phyloP scores from a whole-genome alignment of 2,329 filamentous ascomycete genomes.

The Rugonectria rugulosa region DNA sequence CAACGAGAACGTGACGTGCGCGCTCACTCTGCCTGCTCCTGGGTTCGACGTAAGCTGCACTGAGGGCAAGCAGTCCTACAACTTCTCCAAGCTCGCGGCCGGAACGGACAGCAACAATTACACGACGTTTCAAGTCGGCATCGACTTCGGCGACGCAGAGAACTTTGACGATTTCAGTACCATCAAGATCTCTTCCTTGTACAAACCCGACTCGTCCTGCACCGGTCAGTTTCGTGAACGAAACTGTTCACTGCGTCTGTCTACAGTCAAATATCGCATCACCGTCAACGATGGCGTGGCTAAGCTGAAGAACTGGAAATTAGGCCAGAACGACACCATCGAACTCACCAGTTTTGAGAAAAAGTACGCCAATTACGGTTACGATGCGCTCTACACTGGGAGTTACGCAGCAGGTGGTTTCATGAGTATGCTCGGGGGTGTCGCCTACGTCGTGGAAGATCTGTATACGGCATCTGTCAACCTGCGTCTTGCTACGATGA shows the following conservation, averaged over 20 bases:
- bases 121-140: not conserved
- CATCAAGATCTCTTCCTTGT: not conserved
- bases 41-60: not conserved
- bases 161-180: not conserved
- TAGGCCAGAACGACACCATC: conserved; percentile 8
- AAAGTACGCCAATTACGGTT: not conserved
- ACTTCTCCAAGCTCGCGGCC: not conserved
- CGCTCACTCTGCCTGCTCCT: not conserved
- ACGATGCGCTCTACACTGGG: not conserved
- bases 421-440: not conserved
- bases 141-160: not conserved
- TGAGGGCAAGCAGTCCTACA: not conserved
- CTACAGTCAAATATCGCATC: not conserved
- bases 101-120: not conserved
- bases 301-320: not conserved
- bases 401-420: not conserved
- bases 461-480: not conserved
- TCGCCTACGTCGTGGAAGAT: not conserved
- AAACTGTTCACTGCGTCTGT: not conserved
- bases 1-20: not conserved
- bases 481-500: not conserved
- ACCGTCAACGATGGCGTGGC: not conserved
- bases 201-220: not conserved
- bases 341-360: not conserved
- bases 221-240: not conserved